phyloP scores from a whole-genome alignment of 2,329 filamentous ascomycete genomes.

The Mycogone perniciosa region DNA sequence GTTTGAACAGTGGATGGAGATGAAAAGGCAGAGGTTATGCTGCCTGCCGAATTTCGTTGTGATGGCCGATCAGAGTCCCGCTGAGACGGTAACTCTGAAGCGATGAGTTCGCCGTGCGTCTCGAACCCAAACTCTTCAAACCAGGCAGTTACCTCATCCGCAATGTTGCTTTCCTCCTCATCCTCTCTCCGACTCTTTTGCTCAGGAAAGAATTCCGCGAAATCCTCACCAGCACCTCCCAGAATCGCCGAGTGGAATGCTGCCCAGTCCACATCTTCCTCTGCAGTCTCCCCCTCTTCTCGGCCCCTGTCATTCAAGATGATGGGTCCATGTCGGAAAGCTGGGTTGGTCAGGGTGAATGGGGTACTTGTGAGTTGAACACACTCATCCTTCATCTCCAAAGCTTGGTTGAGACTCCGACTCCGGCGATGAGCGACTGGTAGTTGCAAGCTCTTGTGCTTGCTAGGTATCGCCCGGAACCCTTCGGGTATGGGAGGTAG shows the following conservation, averaged over 20 bases:
- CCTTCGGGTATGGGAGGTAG: slow-evolving; percentile 23
- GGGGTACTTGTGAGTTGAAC: slow-evolving; percentile 43
- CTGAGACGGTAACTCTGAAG: slow-evolving; percentile 14
- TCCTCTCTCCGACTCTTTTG: slow-evolving; percentile 26
- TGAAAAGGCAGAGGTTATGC: slow-evolving; percentile 16
- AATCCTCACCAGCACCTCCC: slow-evolving; percentile 49
- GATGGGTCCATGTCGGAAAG: slow-evolving; percentile 50
- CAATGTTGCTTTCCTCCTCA: slow-evolving; percentile 36
- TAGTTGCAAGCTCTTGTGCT: slow-evolving; percentile 4
- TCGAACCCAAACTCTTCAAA: slow-evolving; percentile 45
- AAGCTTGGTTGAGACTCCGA: slow-evolving; percentile 20
- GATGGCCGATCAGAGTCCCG: slow-evolving; percentile 19
- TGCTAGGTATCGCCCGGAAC: slow-evolving; percentile 12
- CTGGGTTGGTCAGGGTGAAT: slow-evolving; percentile 42
- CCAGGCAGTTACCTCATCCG: slow-evolving; percentile 43
- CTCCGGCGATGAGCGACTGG: slow-evolving; percentile 5
- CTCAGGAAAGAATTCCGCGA: slow-evolving; percentile 4
- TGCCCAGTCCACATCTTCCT: slow-evolving; percentile 54
- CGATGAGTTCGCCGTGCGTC: slow-evolving; percentile 34
- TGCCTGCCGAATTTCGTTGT: slow-evolving; percentile 13
- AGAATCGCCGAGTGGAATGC: slow-evolving; percentile 60
- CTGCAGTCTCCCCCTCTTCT: slow-evolving; percentile 28
- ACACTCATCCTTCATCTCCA: slow-evolving; percentile 34
- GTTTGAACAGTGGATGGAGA: slow-evolving; percentile 25
- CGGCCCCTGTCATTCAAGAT: slow-evolving; percentile 39